Conservation (phyloP, 306 rosid species). For the barrel medic (Medicago truncatula) region DNA sequence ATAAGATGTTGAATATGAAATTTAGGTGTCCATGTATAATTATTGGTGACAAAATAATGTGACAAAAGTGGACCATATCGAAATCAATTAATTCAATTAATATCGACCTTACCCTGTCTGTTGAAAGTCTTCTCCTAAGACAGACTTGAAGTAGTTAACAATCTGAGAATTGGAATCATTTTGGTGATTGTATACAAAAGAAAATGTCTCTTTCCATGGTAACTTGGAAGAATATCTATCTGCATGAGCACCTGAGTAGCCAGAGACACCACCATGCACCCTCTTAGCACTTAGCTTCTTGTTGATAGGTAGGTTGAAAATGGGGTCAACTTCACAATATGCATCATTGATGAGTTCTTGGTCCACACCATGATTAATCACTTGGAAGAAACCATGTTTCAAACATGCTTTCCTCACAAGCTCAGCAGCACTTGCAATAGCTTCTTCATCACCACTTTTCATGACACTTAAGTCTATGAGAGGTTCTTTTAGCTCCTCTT, state of each 20-base stretch:
- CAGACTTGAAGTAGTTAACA: slow-evolving; percentile 61
- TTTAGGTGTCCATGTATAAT: too few species aligned
- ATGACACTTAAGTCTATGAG: slow-evolving; percentile 55
- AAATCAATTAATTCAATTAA: slow-evolving; percentile 7
- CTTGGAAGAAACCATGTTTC: slow-evolving; percentile 74
- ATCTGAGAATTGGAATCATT: slow-evolving; percentile 38
- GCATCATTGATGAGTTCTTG: slow-evolving; percentile 57
- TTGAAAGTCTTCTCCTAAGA: slow-evolving; percentile 58
- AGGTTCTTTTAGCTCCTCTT: slow-evolving; percentile 68
- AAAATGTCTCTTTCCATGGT: slow-evolving; percentile 82
- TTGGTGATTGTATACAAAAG: slow-evolving; percentile 46
- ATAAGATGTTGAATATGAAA: too few species aligned
- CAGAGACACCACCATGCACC: slow-evolving; percentile 50
- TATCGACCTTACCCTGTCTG: slow-evolving; percentile 58
- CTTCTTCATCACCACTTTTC: slow-evolving; percentile 43
- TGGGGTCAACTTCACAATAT: slow-evolving; percentile 50
- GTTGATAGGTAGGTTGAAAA: slow-evolving; percentile 56
- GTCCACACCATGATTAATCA: slow-evolving; percentile 68
- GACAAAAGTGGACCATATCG: slow-evolving; percentile 13
- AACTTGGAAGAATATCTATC: slow-evolving; percentile 63
- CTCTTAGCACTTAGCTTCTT: slow-evolving; percentile 51
- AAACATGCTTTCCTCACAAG: slow-evolving; percentile 56
- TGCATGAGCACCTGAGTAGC: slow-evolving; percentile 79
- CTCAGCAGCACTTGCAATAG: slow-evolving; percentile 51
- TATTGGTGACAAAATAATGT: not conserved